Conservation (phyloP, 345 rosid genomes). For the Raphanus raphanistrum region DNA sequence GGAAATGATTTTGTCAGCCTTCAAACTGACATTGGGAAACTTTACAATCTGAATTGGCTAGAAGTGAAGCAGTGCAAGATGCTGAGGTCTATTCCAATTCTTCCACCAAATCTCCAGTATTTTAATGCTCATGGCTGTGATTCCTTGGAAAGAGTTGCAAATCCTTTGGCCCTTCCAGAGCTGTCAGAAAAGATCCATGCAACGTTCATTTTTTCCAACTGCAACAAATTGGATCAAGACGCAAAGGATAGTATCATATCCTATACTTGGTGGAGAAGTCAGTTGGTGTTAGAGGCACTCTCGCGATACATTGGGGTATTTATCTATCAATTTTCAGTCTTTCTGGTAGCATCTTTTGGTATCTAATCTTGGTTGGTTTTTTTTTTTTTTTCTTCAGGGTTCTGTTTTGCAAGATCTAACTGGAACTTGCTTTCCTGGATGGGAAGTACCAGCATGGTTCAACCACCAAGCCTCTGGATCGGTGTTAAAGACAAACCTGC, state of each 20-base stretch:
- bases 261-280: background rate
- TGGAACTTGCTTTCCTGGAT: slow-evolving; percentile 20
- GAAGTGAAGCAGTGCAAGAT: slow-evolving; percentile 3
- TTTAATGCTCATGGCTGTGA: slow-evolving; percentile 20
- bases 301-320: background rate
- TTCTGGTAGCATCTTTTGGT: background rate
- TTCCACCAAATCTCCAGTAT: slow-evolving; percentile 10
- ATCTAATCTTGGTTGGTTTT: background rate
- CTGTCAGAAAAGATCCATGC: background rate
- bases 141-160: slow-evolving; percentile 7
- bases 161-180: slow-evolving; percentile 1
- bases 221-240: background rate
- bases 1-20: slow-evolving; percentile 16
- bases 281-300: background rate
- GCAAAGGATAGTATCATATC: slow-evolving; percentile 8
- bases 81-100: background rate
- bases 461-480: background rate
- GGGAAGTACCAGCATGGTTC: background rate
- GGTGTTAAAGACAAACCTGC: background rate
- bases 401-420: background rate
- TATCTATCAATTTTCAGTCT: background rate
- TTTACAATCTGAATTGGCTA: background rate
- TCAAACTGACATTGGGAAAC: background rate
- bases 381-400: background rate
- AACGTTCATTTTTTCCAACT: background rate